These are phyloP conservation scores for Neopestalotiopsis rosae DNA, from an alignment of 2,329 filamentous ascomycete genomes.

Conservation along the genomic window DNA sequence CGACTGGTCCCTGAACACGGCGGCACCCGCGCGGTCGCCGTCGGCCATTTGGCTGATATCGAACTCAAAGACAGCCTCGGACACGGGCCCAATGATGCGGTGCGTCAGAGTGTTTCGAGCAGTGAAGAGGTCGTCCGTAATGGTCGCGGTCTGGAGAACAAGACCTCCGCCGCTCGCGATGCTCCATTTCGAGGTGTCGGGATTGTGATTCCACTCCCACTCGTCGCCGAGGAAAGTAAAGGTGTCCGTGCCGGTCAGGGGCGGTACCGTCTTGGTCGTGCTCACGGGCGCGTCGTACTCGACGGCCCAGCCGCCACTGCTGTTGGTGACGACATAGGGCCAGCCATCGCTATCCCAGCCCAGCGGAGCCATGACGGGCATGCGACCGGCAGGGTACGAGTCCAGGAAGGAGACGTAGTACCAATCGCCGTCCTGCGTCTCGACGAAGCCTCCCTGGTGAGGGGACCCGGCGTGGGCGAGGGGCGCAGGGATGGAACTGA, in stretches of 20 bases:
- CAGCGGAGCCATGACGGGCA: slow-evolving; percentile 61
- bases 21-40: slow-evolving; percentile 55
- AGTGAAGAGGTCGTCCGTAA: slow-evolving; percentile 53
- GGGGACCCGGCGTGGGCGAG: slow-evolving; percentile 48
- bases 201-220: slow-evolving; percentile 68
- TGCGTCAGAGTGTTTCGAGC: slow-evolving; percentile 52
- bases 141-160: slow-evolving; percentile 50
- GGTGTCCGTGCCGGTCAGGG: slow-evolving; percentile 43
- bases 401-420: slow-evolving; percentile 62
- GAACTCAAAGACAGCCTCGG: slow-evolving; percentile 52
- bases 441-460: slow-evolving; percentile 61
- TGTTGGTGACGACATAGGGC: slow-evolving; percentile 45
- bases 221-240: slow-evolving; percentile 48
- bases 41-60: slow-evolving; percentile 51
- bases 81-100: slow-evolving; percentile 48
- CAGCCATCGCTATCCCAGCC: slow-evolving; percentile 55
- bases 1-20: slow-evolving; percentile 54
- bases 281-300: slow-evolving; percentile 37
- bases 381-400: slow-evolving; percentile 57
- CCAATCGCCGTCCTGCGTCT: slow-evolving; percentile 55
- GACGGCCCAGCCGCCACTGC: slow-evolving; percentile 49
- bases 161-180: slow-evolving; percentile 44
- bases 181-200: slow-evolving; percentile 49
- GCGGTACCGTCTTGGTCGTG: slow-evolving; percentile 32
- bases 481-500: slow-evolving; percentile 42